phyloP scores from a whole-genome alignment of 345 rosid species.

The Schrenkiella parvula region DNA sequence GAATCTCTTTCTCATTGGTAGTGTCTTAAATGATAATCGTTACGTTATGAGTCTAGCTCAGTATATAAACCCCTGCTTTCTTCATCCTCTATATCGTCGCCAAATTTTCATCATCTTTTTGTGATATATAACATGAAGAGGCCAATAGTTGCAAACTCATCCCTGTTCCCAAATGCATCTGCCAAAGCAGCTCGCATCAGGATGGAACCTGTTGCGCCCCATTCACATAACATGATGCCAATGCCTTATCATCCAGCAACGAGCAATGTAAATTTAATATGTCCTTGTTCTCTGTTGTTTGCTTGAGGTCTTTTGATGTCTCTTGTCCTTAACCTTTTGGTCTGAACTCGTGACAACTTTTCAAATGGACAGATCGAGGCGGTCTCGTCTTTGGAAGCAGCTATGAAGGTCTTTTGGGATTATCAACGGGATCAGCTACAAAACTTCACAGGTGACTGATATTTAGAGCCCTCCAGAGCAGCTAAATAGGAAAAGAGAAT shows the following conservation, averaged over 20 bases:
- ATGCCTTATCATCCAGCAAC: not conserved
- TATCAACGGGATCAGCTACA: not conserved
- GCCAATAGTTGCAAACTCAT: not conserved
- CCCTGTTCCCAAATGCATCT: not conserved
- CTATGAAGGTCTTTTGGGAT: constrained; percentile 9
- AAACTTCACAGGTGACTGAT: not conserved
- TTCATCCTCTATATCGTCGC: not conserved
- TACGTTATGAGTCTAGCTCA: not conserved
- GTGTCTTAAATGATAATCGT: not conserved
- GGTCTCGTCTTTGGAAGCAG: not conserved
- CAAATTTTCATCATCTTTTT: not conserved
- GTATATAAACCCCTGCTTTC: not conserved
- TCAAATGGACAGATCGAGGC: not conserved
- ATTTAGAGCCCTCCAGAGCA: not conserved
- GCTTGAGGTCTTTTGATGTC: not conserved
- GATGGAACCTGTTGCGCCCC: not conserved
- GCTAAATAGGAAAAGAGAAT: not conserved
- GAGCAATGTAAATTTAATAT: not conserved
- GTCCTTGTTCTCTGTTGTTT: not conserved
- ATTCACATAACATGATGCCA: not conserved
- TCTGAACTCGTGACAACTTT: not conserved
- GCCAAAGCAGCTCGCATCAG: not conserved
- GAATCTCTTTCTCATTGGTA: constrained; percentile 15
- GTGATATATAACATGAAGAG: constrained; percentile 3
- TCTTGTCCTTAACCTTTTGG: not conserved